These are phyloP conservation scores for Paragyromitra xinjiangensis DNA, from an alignment of 495 filamentous ascomycete species.

Conservation along the genomic window DNA sequence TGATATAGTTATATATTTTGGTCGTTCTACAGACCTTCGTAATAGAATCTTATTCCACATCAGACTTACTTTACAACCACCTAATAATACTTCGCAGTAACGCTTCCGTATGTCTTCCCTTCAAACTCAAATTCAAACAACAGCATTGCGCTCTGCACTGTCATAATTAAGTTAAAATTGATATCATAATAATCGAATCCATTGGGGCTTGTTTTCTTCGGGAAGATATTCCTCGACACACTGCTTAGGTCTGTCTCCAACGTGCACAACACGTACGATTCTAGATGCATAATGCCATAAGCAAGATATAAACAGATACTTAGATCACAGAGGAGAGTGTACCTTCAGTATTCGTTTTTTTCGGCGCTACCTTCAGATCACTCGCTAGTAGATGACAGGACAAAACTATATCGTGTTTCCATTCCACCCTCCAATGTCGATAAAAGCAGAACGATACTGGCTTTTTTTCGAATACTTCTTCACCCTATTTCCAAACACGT, in stretches of 20 bases:
- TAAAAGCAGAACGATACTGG: too few species aligned
- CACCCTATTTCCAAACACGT: slow-evolving; percentile 10
- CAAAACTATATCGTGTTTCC: slow-evolving; percentile 62
- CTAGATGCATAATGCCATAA: slow-evolving; percentile 39
- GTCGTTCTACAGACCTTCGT: too few species aligned
- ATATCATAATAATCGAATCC: slow-evolving; percentile 77
- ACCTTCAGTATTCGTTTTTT: slow-evolving; percentile 25
- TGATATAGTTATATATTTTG: too few species aligned
- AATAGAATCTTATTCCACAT: background rate
- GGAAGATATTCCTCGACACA: slow-evolving; percentile 72
- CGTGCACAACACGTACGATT: slow-evolving; percentile 69
- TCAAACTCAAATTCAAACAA: slow-evolving; percentile 76
- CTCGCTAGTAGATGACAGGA: slow-evolving; percentile 77
- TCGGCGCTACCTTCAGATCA: slow-evolving; percentile 69
- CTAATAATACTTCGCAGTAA: slow-evolving; percentile 72
- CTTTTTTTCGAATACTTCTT: too few species aligned
- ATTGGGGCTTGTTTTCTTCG: slow-evolving; percentile 71
- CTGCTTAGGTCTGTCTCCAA: slow-evolving; percentile 73
- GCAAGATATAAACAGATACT: background rate
- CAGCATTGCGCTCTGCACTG: slow-evolving; percentile 72
- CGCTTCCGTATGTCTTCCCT: slow-evolving; percentile 72
- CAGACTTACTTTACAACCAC: background rate
- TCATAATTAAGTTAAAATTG: slow-evolving; percentile 77
- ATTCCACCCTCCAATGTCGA: background rate
- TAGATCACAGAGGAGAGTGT: background rate